Base-by-base conservation (phyloP, 2,329 filamentous ascomycete genomes). In the Fusarium poae region DNA sequence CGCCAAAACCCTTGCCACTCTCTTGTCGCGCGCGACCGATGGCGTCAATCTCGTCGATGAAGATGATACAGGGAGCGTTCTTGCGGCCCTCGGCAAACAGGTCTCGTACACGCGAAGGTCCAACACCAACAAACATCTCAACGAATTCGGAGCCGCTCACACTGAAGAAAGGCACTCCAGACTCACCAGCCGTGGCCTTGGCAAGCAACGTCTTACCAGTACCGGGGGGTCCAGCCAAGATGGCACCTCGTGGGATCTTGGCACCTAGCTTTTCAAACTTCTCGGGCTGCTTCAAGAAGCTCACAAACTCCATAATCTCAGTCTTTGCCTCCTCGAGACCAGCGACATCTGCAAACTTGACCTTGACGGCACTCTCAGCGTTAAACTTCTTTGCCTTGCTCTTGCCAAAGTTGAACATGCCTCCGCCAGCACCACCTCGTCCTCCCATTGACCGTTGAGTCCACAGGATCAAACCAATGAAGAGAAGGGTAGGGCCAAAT, bases 81-180 rank as follows among this genome's bases (percentile, higher is more conserved):
- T 98, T 98, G 61, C 96, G 89, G 20, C 96, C 96, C 73, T 93
- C 97, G 59, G 93, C 90, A 76, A 99, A 99, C 53, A 99, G 83
- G 79, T 99, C 96, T 74, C 96, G 90, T 51, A 99, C 96, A 80
- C 96, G 89, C 30, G 95, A 98, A 21, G 96, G 93, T 80, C 96
- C 96, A 63, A 99, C 96, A 88, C 96, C 96, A 52, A 99, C 96
- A 78, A 99, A 99, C 95, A 99, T 99, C 82, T 99, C 96, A 32
- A 99, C 95, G 77, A 99, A 99, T 79, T 99, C 96, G 49, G 96
- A 99, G 77, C 96, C 96, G 79, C 94, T 97, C 74, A 99, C 96
- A 76, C 93, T 97, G 86, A 94, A 99, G 86, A 99, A 99, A 1
- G 96, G 96, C 32, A 99, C 96, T 43, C 92, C 91, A 27, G 96